Evolutionary conservation across 805 yeast species (phyloP).

Genomic region (Candida berthetii): DNA sequence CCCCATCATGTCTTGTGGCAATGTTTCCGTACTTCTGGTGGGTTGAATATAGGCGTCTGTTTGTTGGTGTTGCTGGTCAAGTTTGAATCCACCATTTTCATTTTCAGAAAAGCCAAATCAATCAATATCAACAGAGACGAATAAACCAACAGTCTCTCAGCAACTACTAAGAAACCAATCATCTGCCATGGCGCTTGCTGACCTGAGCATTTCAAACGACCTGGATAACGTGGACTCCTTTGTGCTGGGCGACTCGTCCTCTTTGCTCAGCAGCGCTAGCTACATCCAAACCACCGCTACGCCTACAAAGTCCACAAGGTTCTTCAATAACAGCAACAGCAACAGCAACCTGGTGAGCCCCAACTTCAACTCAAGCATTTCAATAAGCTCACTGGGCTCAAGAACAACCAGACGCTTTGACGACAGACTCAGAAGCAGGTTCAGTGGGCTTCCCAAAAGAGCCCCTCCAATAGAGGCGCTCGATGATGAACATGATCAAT

Average conservation of each 20-base stretch:
- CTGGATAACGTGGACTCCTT: not conserved
- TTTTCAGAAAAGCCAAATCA: too few relatives aligned
- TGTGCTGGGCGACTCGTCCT: not conserved
- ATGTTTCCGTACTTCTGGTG: too few relatives aligned
- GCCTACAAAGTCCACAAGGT: not conserved
- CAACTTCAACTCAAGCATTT: conserved; percentile 7
- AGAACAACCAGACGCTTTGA: conserved; percentile 9
- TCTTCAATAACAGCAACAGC: not conserved
- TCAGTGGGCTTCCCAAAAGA: conserved; percentile 7
- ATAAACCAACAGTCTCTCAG: too few relatives aligned
- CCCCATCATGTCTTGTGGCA: too few relatives aligned
- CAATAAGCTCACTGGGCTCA: conserved; percentile 7
- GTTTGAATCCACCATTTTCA: too few relatives aligned
- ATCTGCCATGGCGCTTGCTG: not conserved
- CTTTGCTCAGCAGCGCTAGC: conserved; percentile 1
- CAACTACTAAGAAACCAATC: not conserved
- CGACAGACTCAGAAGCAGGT: conserved; percentile 13
- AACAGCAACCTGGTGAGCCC: conserved; percentile 3
- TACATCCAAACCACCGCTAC: not conserved
- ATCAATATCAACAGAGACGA: too few relatives aligned
- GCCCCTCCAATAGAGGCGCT: conserved; percentile 2
- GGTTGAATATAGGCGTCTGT: too few relatives aligned
- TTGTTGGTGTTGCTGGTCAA: too few relatives aligned
- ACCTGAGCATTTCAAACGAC: not conserved
- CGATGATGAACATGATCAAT: not conserved